Evolutionary conservation across 768 basidiomycete species (phyloP), one percentile per base, ranked within the genome.

Genomic region (Macrolepiota albuminosa): DNA sequence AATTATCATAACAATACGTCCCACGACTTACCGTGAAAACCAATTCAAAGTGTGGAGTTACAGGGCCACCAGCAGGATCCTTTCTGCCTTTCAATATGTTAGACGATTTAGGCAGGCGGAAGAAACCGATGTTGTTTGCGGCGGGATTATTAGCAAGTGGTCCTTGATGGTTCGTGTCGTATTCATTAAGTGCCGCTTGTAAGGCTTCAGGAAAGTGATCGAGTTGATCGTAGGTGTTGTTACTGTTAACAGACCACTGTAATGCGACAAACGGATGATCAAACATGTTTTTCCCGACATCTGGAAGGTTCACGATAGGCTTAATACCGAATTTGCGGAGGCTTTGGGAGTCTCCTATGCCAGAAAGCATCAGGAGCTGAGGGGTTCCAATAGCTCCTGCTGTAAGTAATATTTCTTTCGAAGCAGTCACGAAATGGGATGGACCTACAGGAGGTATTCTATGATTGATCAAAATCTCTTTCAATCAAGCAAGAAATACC

Each of bases 321-420:
- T 56, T n/a, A 10, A 72, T 68, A n/a, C 68, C 68, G 21, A 61
- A 47, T 7, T 34, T 21, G 1, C 43, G 37, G 4, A 72, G 64
- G 3, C 37, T 47, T 8, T 52, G 53, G 4, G 42, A 29, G 24
- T 72, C 65, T 2, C 73, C 73, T 34, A 75, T 69, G 5, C 72
- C 72, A 0, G 71, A 73, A 42, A 65, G 58, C 51, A 71, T 54
- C 4, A 73, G 58, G 16, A 73, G 62, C 21, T 66, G 60, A 3
- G 73, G 70, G 0, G 71, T 74, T 21, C 70, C 71, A 33, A 73
- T 62, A 6, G 70, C 56, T 3, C 74, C 74, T 5, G 70, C 71
- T 13, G 72, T 67, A 11, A 75, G 60, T 29, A 75, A 65, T 40
- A 75, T 64, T 56, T 75, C 73, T 45, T 71, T 73, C 5, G 45